phyloP scores from a whole-genome alignment of 495 filamentous ascomycete genomes.

The Glonium stellatum region DNA sequence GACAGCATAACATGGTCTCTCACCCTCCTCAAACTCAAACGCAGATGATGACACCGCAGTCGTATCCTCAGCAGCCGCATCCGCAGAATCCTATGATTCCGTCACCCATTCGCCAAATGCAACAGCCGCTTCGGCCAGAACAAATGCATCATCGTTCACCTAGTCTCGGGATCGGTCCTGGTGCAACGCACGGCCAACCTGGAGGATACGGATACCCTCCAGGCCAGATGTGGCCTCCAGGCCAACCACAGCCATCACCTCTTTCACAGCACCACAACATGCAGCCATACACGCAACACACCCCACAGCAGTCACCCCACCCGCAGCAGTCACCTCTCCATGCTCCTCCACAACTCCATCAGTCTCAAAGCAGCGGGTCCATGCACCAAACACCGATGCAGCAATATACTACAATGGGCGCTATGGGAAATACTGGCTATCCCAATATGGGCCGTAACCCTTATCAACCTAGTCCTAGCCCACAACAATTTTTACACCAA shows the following conservation, averaged over 20 bases:
- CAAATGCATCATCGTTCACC: conserved; percentile 45
- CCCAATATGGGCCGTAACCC: conserved; percentile 46
- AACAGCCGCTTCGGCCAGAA: conserved; percentile 40
- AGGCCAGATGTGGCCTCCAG: conserved; percentile 44
- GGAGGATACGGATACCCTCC: conserved; percentile 44
- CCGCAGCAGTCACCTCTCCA: conserved; percentile 37
- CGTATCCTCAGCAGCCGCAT: conserved; percentile 42
- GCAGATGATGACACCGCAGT: conserved; percentile 51
- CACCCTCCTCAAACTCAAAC: conserved; percentile 33
- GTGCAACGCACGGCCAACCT: conserved; percentile 30
- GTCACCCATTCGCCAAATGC: conserved; percentile 47
- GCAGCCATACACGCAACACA: conserved; percentile 40
- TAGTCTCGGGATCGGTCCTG: conserved; percentile 30
- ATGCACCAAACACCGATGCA: conserved; percentile 33
- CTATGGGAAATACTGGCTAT: conserved; percentile 39
- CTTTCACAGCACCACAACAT: conserved; percentile 40
- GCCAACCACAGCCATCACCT: conserved; percentile 52
- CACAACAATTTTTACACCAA: conserved; percentile 37
- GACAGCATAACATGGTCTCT: conserved; percentile 18
- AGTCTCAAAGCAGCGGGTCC: conserved; percentile 38
- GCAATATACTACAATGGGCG: conserved; percentile 32
- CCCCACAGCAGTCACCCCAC: conserved; percentile 39
- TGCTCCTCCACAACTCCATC: conserved; percentile 55
- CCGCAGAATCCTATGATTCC: conserved; percentile 48
- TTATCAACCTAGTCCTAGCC: conserved; percentile 40